Conservation (phyloP, 768 basidiomycete species). For the Trametes meyenii region DNA sequence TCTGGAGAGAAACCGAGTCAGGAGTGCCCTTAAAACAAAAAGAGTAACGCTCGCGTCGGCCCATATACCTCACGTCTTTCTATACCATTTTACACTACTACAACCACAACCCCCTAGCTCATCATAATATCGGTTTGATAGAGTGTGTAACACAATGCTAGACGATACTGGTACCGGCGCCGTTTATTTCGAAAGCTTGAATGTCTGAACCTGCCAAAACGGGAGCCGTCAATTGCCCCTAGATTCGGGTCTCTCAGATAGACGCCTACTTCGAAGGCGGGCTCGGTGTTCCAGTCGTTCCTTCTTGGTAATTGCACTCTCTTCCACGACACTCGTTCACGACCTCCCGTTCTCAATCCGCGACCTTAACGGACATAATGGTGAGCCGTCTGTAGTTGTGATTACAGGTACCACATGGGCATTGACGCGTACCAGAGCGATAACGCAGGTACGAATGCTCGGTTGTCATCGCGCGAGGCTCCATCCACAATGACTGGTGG, state of each 20-base stretch:
- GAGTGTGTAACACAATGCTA: neutral
- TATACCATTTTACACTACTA: no score
- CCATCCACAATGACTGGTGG: neutral
- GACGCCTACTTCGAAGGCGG: neutral
- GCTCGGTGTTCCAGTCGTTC: neutral
- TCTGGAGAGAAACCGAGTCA: slow-evolving; percentile 31
- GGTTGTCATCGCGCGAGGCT: neutral
- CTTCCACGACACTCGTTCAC: neutral
- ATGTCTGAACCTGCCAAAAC: slow-evolving; percentile 6
- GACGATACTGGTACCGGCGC: neutral
- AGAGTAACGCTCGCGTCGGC: neutral
- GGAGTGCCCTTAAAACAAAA: neutral
- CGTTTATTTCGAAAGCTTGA: neutral
- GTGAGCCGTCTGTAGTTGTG: neutral
- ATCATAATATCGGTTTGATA: neutral
- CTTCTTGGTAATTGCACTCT: neutral
- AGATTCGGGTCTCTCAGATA: slow-evolving; percentile 3
- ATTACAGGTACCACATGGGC: neutral
- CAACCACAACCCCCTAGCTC: no score
- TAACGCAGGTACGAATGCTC: slow-evolving; percentile 47
- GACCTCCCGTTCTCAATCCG: slow-evolving; percentile 3
- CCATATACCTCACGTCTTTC: no score
- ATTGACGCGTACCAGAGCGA: slow-evolving; percentile 41
- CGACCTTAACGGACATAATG: slow-evolving; percentile 12
- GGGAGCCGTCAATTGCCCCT: neutral